phyloP scores from a whole-genome alignment of 176 grass and related monocot genomes.

The Poa annua region DNA sequence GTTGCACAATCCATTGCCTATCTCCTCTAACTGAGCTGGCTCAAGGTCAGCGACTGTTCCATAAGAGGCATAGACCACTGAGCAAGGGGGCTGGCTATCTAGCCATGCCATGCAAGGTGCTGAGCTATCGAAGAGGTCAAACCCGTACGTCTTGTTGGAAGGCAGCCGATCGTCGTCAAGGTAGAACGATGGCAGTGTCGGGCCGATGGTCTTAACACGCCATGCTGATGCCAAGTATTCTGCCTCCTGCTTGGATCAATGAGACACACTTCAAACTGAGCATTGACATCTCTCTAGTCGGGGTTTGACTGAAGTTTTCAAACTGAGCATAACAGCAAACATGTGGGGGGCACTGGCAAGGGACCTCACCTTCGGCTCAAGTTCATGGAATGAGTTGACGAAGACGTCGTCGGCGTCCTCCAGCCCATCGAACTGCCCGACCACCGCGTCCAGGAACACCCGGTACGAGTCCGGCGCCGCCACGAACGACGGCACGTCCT shows the following conservation, averaged over 20 bases:
- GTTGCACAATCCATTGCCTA: background rate
- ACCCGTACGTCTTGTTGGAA: slow-evolving; percentile 15
- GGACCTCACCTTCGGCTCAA: background rate
- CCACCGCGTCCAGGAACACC: background rate
- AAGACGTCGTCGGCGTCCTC: background rate
- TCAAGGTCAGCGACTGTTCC: background rate
- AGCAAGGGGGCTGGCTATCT: background rate
- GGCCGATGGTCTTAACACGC: slow-evolving; percentile 37
- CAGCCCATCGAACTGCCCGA: slow-evolving; percentile 13
- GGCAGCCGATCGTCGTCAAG: slow-evolving; percentile 9
- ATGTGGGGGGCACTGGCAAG: too few species aligned
- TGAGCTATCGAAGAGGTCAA: background rate
- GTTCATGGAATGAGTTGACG: slow-evolving; percentile 5
- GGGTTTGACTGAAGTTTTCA: background rate
- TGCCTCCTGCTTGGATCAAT: slow-evolving; percentile 35
- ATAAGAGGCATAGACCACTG: background rate
- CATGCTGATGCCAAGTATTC: slow-evolving; percentile 30
- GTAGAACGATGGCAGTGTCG: background rate
- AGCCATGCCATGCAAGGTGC: background rate
- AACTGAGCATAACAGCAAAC: background rate
- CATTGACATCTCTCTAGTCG: background rate
- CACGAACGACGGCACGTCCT: slow-evolving; percentile 23
- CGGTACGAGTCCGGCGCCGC: slow-evolving; percentile 2
- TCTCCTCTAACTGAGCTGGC: background rate
- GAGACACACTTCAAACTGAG: too few species aligned